Percentiles rank a stretch among this genome's conserved stretches.
Conservation (phyloP, 371 early-diverging fungal species). For the Mortierella sp. region DNA sequence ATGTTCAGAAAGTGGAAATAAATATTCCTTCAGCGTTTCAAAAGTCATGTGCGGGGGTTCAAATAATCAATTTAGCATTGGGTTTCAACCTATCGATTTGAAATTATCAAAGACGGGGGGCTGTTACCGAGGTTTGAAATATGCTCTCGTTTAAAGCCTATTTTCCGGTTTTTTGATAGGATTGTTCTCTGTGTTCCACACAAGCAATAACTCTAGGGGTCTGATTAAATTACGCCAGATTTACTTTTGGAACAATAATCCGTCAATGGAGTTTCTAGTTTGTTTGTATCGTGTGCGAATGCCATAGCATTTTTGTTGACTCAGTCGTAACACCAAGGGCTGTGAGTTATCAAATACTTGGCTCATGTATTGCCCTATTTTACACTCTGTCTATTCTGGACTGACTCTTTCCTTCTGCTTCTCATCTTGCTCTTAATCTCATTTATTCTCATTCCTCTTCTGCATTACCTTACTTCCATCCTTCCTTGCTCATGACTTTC, state of each 20-base stretch:
- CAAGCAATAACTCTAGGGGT: background rate
- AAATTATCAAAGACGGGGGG: no score
- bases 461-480: background rate
- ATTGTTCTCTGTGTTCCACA: constrained; percentile 1
- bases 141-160: background rate
- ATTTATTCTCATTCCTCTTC: background rate
- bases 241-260: no score
- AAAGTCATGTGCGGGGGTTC: no score
- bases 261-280: no score
- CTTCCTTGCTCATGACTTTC: constrained; percentile 8
- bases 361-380: background rate
- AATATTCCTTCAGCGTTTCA: no score
- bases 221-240: background rate
- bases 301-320: no score
- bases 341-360: background rate
- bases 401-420: background rate
- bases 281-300: no score
- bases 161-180: background rate
- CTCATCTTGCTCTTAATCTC: background rate
- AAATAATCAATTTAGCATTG: no score
- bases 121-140: background rate
- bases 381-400: background rate
- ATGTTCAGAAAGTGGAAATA: no score
- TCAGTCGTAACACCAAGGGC: no score
- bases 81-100: no score